Conservation (phyloP, 2,329 filamentous ascomycete species). For the Rhynchosporium graminicola region DNA sequence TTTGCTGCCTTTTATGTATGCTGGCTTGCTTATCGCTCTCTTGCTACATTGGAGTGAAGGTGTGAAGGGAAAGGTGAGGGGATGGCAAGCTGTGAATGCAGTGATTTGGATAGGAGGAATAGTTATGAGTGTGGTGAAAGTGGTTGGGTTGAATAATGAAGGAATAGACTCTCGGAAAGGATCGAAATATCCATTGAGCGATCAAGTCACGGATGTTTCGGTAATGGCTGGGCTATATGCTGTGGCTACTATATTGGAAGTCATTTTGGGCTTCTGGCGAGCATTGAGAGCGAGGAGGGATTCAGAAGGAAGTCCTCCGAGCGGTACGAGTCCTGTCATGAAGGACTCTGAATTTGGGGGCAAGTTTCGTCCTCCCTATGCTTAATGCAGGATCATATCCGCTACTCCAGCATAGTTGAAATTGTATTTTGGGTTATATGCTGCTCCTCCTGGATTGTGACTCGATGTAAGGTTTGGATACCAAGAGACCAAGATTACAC, state of each 20-base stretch:
- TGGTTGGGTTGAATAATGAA: conserved; percentile 38
- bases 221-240: conserved; percentile 42
- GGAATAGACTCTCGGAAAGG: conserved; percentile 35
- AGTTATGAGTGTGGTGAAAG: conserved; percentile 37
- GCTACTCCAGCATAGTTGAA: conserved; percentile 2
- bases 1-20: conserved; percentile 41
- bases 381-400: conserved; percentile 7
- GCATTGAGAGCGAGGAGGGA: conserved; percentile 14
- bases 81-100: conserved; percentile 36
- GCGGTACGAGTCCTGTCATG: conserved; percentile 25
- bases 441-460: neutral
- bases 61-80: conserved; percentile 26
- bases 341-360: conserved; percentile 15
- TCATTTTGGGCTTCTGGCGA: conserved; percentile 32
- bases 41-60: conserved; percentile 36
- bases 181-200: conserved; percentile 39
- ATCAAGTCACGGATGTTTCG: conserved; percentile 40
- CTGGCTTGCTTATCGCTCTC: conserved; percentile 36
- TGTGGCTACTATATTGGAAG: conserved; percentile 37
- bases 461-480: neutral
- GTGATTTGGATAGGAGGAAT: conserved; percentile 39
- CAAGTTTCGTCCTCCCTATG: conserved; percentile 18
- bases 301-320: conserved; percentile 17
- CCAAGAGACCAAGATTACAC: no score
- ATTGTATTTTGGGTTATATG: neutral